Evolutionary conservation across 257 asterid genomes (phyloP).

Genomic region (Galeopsis tetrahit): DNA sequence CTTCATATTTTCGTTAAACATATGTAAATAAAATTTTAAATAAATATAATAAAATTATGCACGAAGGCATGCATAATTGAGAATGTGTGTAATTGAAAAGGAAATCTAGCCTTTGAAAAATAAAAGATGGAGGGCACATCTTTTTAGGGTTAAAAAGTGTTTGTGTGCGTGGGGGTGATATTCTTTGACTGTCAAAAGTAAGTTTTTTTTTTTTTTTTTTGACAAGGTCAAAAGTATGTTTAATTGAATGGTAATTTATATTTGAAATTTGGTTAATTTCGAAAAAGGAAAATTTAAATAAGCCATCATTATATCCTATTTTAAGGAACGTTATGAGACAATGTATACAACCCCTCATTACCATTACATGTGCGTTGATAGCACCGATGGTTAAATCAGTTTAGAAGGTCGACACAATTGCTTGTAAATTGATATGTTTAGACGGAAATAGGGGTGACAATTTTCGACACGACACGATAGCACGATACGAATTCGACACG

Average conservation of each 20-base stretch:
- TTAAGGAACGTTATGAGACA: constrained; percentile 5
- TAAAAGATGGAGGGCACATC: constrained; percentile 29
- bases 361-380: neutral
- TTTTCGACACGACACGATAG: too few species aligned
- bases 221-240: too few species aligned
- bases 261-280: neutral
- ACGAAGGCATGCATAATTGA: constrained; percentile 24
- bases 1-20: too few species aligned
- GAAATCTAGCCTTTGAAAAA: constrained; percentile 4
- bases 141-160: constrained; percentile 38
- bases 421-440: too few species aligned
- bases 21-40: too few species aligned
- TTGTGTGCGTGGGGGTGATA: neutral
- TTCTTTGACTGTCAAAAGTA: constrained; percentile 38
- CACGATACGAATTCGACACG: too few species aligned
- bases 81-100: constrained; percentile 28
- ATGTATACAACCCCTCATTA: neutral
- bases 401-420: too few species aligned
- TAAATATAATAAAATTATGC: neutral
- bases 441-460: too few species aligned
- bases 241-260: neutral
- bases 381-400: too few species aligned
- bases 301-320: constrained; percentile 8
- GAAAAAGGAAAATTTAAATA: neutral
- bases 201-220: too few species aligned